A percentile compares a stretch with the other conserved stretches of the same genome.
These are phyloP conservation scores for Coniella vitis DNA, from an alignment of 2,329 filamentous ascomycete genomes.

Conservation along the genomic window DNA sequence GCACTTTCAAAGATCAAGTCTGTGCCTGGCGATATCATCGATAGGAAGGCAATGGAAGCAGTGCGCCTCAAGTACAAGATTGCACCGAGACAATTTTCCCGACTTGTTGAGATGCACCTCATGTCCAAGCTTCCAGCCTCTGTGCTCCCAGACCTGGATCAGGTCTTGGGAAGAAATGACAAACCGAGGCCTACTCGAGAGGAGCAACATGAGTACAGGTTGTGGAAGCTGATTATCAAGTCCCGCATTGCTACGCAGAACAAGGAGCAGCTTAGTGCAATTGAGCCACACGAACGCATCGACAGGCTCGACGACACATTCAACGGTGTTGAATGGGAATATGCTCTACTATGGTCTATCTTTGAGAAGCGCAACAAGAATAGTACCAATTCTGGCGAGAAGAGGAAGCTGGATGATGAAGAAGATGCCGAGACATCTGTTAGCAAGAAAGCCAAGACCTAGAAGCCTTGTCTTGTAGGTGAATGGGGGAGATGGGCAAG, in stretches of 20 bases:
- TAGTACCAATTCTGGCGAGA: slow-evolving; percentile 25
- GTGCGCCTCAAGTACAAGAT: slow-evolving; percentile 64
- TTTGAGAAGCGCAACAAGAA: slow-evolving; percentile 33
- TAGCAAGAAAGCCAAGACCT: neutral
- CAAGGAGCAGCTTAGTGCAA: slow-evolving; percentile 60
- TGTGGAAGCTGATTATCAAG: slow-evolving; percentile 73
- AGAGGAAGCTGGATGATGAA: neutral
- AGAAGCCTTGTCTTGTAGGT: neutral
- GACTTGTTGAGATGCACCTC: slow-evolving; percentile 69
- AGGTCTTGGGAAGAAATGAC: slow-evolving; percentile 30
- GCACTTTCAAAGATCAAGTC: slow-evolving; percentile 41
- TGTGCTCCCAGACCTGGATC: slow-evolving; percentile 40
- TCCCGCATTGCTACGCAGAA: slow-evolving; percentile 71
- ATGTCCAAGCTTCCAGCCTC: slow-evolving; percentile 52
- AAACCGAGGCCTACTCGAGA: slow-evolving; percentile 37
- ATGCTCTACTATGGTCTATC: slow-evolving; percentile 54
- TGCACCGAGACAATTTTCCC: slow-evolving; percentile 65
- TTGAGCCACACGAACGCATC: slow-evolving; percentile 61
- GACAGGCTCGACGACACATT: slow-evolving; percentile 67
- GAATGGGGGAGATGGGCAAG: too few relatives aligned
- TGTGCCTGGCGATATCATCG: slow-evolving; percentile 49
- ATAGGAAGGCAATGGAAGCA: slow-evolving; percentile 45
- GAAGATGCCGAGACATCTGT: neutral
- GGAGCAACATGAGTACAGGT: slow-evolving; percentile 56
- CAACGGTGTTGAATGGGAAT: slow-evolving; percentile 63